Conservation (phyloP, 345 rosid genomes). For the Salix viminalis region DNA sequence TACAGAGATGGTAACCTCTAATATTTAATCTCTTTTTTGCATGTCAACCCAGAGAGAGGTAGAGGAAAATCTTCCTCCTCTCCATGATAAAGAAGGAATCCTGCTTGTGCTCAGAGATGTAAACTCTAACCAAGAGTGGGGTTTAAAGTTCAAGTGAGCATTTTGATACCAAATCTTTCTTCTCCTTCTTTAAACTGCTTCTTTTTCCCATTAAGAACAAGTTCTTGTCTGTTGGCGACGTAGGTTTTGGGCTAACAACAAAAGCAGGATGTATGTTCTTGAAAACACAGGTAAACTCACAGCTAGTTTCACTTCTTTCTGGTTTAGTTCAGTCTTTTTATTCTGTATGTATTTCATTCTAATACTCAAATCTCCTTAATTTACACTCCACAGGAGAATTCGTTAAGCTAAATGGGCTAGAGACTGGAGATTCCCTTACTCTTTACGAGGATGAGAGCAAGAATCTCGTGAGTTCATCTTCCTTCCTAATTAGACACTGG, state of each 20-base stretch:
- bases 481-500: conserved; percentile 12
- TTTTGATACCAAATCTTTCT: background rate
- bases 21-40: background rate
- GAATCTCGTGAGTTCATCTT: conserved; percentile 60
- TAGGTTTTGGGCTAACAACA: conserved; percentile 82
- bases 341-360: background rate
- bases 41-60: conserved; percentile 54
- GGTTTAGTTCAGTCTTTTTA: background rate
- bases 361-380: background rate
- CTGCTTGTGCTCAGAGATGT: conserved; percentile 42
- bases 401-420: conserved; percentile 44
- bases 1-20: background rate
- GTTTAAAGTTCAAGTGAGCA: conserved; percentile 62
- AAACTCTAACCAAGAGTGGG: conserved; percentile 43
- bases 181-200: background rate
- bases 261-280: conserved; percentile 85
- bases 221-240: conserved; percentile 10
- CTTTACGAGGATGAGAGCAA: conserved; percentile 71
- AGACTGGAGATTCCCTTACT: conserved; percentile 53
- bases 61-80: conserved; percentile 65
- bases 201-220: background rate
- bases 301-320: background rate
- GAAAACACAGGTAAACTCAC: conserved; percentile 63
- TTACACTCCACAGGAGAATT: conserved; percentile 48
- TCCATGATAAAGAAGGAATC: conserved; percentile 61